phyloP scores from a whole-genome alignment of 2,329 filamentous ascomycete species.

The Aspergillaceae sp. region DNA sequence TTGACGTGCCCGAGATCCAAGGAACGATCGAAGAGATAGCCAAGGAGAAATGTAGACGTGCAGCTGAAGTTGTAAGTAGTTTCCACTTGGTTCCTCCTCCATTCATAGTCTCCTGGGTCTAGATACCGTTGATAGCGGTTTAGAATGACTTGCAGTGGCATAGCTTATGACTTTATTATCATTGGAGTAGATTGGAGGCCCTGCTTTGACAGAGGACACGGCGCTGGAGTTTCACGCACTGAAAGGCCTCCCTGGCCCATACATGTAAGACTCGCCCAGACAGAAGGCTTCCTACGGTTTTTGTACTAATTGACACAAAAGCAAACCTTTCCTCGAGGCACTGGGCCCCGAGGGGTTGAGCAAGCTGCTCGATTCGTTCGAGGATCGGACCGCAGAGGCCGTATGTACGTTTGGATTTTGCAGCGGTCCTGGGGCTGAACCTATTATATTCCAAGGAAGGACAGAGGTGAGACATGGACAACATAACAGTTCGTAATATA shows the following conservation, averaged over 20 bases:
- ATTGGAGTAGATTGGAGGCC: constrained; percentile 59
- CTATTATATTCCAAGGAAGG: constrained; percentile 82
- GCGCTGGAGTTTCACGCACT: constrained; percentile 87
- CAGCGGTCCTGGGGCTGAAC: constrained; percentile 71
- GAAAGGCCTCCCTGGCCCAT: constrained; percentile 84
- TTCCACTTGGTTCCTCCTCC: neutral
- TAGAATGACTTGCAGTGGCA: neutral
- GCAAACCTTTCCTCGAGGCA: constrained; percentile 86
- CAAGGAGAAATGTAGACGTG: constrained; percentile 72
- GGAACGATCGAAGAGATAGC: constrained; percentile 89
- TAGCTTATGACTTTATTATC: neutral
- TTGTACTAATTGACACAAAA: constrained; percentile 30
- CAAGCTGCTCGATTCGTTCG: constrained; percentile 78
- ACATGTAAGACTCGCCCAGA: constrained; percentile 57
- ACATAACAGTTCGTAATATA: neutral
- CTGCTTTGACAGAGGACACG: constrained; percentile 92
- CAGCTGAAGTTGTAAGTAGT: constrained; percentile 61
- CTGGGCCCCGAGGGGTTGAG: constrained; percentile 81
- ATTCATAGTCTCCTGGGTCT: neutral
- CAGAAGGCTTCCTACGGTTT: neutral
- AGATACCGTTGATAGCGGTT: too few relatives aligned
- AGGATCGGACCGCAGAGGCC: constrained; percentile 84
- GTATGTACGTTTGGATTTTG: constrained; percentile 95
- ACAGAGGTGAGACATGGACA: constrained; percentile 54
- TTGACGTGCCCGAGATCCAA: constrained; percentile 86